Evolutionary conservation across 345 rosid species (phyloP).

Genomic region (Eucalyptus albens): DNA sequence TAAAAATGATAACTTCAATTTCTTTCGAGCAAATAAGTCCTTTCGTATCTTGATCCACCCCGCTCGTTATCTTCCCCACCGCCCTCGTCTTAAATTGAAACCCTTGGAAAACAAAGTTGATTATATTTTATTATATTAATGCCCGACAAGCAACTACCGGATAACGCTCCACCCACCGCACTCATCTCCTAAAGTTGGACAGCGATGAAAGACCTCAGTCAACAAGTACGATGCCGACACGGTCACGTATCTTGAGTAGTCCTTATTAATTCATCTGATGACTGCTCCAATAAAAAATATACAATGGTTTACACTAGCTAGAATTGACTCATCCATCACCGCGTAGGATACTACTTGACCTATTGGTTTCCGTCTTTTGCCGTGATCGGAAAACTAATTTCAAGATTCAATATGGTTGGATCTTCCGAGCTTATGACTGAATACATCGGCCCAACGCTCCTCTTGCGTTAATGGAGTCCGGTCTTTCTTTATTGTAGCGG

Average conservation of each 20-base stretch:
- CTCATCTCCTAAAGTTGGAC: background rate
- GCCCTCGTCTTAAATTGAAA: background rate
- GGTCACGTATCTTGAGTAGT: background rate
- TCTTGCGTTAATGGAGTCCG: background rate
- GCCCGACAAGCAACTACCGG: background rate
- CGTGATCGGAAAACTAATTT: background rate
- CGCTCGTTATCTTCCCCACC: background rate
- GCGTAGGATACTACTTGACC: background rate
- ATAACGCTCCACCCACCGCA: background rate
- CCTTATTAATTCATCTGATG: background rate
- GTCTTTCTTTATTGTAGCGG: background rate
- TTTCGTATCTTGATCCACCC: background rate
- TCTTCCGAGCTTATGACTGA: background rate
- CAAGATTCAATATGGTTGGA: background rate
- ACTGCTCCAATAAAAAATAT: too few relatives aligned
- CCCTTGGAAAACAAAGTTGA: background rate
- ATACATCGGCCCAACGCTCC: background rate
- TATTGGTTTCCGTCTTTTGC: background rate
- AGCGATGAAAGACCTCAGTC: background rate
- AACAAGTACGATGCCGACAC: background rate
- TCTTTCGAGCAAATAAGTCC: background rate
- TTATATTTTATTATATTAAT: too few relatives aligned
- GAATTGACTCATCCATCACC: background rate
- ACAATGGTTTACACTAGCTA: background rate
- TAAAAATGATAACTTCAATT: too few relatives aligned